Evolutionary conservation across 768 basidiomycete genomes (phyloP), one percentile per base, ranked within the genome.

Genomic region (Lanmaoa rubissima): DNA sequence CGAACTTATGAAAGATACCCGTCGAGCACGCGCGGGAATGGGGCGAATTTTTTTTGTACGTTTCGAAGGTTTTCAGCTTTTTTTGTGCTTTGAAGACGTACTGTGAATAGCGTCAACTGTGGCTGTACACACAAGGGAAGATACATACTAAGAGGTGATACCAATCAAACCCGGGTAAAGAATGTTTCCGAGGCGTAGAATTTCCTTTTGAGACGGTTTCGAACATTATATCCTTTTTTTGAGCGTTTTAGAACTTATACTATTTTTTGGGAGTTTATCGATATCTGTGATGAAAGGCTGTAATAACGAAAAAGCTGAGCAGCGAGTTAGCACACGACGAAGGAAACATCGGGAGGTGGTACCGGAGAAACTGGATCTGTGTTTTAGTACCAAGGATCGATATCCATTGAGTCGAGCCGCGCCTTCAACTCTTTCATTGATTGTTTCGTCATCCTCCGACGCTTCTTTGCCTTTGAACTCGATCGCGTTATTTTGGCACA

Each of bases 401-500:
- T 39, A 34, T 65, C 56, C 52, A 58, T 54, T 3, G 53, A 62
- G 12, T 51, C 44, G 14, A 65, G 50, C 11, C 56, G 55, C 17
- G 42, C 43, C 40, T 38, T 62, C 56, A 60, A 42, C 31, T 31
- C 52, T 32, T 28, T 64, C 55, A 40, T 55, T 4, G 60, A 55
- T 12, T 28, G 39, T 38, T 51, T 59, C n/a, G 48, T 54, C 51
- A 61, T 53, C 44, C 39, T 53, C 39, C 24, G 48, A n/a, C 43
- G 42, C 19, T 12, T 54, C 58, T 48, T 48, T 17, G 3, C 36
- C 48, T 65, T 57, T 10, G 39, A 44, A 28, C 32, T 38, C 14
- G 58, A 56, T 48, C 54, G 56, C 2, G 66, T 57, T 54, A 65
- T 68, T 46, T 60, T 57, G 13, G 57, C 61, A 53, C 65, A 67